Evolutionary conservation across 2,329 filamentous ascomycete species (phyloP).

Genomic region (Chaetomium sp.): DNA sequence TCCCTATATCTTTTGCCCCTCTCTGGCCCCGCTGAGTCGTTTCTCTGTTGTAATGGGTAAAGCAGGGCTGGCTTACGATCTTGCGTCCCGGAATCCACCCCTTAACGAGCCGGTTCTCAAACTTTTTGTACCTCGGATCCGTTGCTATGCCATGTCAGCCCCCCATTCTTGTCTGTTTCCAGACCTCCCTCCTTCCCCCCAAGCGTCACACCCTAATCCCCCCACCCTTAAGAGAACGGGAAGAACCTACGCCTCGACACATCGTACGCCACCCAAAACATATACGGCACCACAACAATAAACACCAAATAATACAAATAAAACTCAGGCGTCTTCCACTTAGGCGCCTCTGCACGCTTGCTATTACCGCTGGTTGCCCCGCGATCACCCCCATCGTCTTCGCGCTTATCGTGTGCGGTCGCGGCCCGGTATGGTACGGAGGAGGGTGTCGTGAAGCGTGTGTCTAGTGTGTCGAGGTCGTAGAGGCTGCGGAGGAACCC

Average conservation of each 20-base stretch:
- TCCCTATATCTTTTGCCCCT: neutral
- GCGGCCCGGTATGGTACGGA: conserved; percentile 57
- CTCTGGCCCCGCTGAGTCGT: neutral
- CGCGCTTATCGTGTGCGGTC: conserved; percentile 33
- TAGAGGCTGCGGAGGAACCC: conserved; percentile 50
- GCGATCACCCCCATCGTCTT: conserved; percentile 28
- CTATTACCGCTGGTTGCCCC: conserved; percentile 23
- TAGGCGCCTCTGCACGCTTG: conserved; percentile 37
- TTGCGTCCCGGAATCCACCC: conserved; percentile 92
- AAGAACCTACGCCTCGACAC: conserved; percentile 67
- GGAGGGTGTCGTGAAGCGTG: conserved; percentile 56
- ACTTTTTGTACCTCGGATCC: conserved; percentile 75
- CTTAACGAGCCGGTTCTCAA: conserved; percentile 60
- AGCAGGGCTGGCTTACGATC: conserved; percentile 54
- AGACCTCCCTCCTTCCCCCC: too few relatives aligned
- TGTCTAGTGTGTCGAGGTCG: conserved; percentile 40
- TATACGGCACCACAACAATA: conserved; percentile 61
- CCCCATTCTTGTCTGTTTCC: too few relatives aligned
- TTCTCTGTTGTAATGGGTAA: neutral
- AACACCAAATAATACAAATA: conserved; percentile 71
- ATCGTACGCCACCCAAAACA: conserved; percentile 85
- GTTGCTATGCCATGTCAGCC: conserved; percentile 47
- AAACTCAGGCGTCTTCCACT: conserved; percentile 85
- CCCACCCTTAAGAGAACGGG: neutral
- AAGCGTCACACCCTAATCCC: too few relatives aligned